Evolutionary conservation across 179 eudicot genomes (phyloP).

Genomic region (Sideroxylon spinosum): DNA sequence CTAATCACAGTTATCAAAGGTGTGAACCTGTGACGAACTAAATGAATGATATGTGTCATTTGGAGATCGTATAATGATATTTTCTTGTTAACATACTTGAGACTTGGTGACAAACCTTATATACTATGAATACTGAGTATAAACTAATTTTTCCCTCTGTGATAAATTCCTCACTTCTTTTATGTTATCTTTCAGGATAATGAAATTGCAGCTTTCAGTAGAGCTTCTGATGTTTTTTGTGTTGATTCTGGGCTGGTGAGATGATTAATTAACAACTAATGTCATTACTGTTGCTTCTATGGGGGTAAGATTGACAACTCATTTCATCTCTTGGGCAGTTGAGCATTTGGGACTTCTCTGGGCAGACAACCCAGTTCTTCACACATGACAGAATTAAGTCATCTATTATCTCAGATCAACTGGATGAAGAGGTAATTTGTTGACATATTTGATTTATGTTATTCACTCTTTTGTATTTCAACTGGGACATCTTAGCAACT

Average conservation of each 20-base stretch:
- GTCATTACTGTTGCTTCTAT: neutral
- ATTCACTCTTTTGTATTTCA: slow-evolving; percentile 9
- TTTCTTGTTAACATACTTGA: neutral
- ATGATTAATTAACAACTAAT: slow-evolving; percentile 8
- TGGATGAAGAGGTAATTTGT: slow-evolving; percentile 53
- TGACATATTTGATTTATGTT: slow-evolving; percentile 10
- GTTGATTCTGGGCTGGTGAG: slow-evolving; percentile 49
- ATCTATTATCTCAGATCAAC: slow-evolving; percentile 28
- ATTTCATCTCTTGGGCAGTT: slow-evolving; percentile 39
- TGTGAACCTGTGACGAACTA: neutral
- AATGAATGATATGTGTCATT: neutral
- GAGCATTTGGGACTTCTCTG: slow-evolving; percentile 75
- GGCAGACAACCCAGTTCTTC: slow-evolving; percentile 50
- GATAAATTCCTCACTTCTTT: neutral
- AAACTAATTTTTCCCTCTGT: neutral
- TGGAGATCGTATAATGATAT: neutral
- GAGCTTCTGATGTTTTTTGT: slow-evolving; percentile 47
- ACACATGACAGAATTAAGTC: slow-evolving; percentile 22
- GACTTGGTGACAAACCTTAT: no score
- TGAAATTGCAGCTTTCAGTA: slow-evolving; percentile 32
- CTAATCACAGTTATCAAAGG: neutral
- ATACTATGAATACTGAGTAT: neutral
- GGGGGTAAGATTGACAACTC: slow-evolving; percentile 7
- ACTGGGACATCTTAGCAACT: neutral
- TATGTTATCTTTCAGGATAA: slow-evolving; percentile 50